Evolutionary conservation across 495 filamentous ascomycete genomes (phyloP), one percentile per base, ranked within the genome.

Genomic region (Tuber borchii): DNA sequence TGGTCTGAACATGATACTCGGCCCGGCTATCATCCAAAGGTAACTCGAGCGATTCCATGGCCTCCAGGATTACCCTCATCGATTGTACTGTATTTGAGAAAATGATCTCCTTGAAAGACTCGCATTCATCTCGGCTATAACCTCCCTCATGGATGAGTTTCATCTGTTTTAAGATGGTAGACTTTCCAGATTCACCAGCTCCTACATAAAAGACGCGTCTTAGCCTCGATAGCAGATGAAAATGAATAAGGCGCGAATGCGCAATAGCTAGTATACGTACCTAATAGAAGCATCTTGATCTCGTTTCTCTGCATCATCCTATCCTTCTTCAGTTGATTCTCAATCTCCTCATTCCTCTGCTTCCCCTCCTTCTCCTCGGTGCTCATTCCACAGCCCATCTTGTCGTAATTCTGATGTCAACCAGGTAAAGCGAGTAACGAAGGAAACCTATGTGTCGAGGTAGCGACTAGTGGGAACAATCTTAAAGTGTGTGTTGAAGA

Each of bases 311-410:
- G 93, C 88, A 92, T 89, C 90, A 97, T 91, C 87, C 93, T 95
- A 85, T 99, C 95, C 84, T 91, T 89, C 87, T 97, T 96, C 83
- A 99, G 87, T 88, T 95, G 92, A 85, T 97, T 97, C 86, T 99
- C 95, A 83, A 99, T 99, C 90, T 97, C 94, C 88, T 97, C 95
- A 85, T 99, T 98, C 82, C 94, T 90, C 86, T 92, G 90, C 92
- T 97, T 97, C 86, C 95, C 96, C 93, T 99, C 95, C 93, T 97
- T 97, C 87, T 97, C 95, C 89, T 98, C 95, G 82, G 96, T 97
- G 83, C 96, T 98, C 94, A 97, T 97, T 85, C 94, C 94, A 85
- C 95, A 99, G 91, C 95, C 95, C 95, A 99, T 99, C 80, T 89
- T 93, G 92, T 83, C 88, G 84, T 84, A 78, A 80, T 68, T 78